phyloP scores from a whole-genome alignment of 768 basidiomycete genomes.

The Trametopsis cervina region DNA sequence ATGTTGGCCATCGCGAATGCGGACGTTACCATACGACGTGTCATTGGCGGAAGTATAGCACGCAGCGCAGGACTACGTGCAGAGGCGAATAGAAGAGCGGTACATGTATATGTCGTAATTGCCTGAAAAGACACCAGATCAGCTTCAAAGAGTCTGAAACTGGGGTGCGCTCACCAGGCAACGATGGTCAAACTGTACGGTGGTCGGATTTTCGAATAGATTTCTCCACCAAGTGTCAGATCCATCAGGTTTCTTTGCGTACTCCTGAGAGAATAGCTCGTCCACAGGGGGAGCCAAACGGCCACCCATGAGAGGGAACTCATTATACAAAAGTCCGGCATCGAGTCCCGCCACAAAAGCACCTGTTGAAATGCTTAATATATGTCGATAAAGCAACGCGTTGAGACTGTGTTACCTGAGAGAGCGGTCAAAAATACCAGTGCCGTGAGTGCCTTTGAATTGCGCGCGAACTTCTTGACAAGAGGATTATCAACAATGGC shows the following conservation, averaged over 20 bases:
- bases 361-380: slow-evolving; percentile 38
- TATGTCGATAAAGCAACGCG: background rate
- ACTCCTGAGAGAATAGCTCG: slow-evolving; percentile 74
- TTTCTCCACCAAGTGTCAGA: slow-evolving; percentile 94
- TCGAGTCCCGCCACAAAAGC: slow-evolving; percentile 98
- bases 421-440: slow-evolving; percentile 89
- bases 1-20: slow-evolving; percentile 79
- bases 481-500: slow-evolving; percentile 46
- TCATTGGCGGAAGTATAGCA: slow-evolving; percentile 50
- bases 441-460: slow-evolving; percentile 56
- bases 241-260: slow-evolving; percentile 61
- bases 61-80: slow-evolving; percentile 45
- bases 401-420: slow-evolving; percentile 52
- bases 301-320: slow-evolving; percentile 96
- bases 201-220: slow-evolving; percentile 94
- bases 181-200: slow-evolving; percentile 96
- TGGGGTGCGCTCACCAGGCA: slow-evolving; percentile 57
- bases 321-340: slow-evolving; percentile 95
- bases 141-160: background rate
- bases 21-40: slow-evolving; percentile 42
- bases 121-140: slow-evolving; percentile 42
- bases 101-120: slow-evolving; percentile 72
- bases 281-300: slow-evolving; percentile 71
- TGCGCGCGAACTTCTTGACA: slow-evolving; percentile 50
- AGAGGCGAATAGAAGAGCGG: slow-evolving; percentile 54